These are phyloP conservation scores for Vaccinium vitisidaea DNA, from an alignment of 148 eudicot species.

Conservation along the genomic window DNA sequence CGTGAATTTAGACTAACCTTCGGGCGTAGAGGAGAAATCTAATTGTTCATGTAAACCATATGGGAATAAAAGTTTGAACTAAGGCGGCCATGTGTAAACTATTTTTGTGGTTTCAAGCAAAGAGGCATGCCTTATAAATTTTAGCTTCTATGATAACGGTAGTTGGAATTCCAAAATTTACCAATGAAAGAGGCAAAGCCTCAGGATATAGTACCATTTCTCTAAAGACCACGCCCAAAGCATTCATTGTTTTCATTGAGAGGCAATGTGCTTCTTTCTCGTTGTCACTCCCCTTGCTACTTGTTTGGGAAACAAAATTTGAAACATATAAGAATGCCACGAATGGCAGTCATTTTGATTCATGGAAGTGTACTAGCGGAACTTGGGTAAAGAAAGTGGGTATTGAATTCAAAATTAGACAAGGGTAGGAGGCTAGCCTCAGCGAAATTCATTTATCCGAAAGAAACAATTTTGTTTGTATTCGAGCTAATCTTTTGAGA, in stretches of 20 bases:
- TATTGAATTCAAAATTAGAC: neutral
- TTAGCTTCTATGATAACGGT: neutral
- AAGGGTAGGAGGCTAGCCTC: neutral
- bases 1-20: conserved; percentile 1
- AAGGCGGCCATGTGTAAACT: neutral
- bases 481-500: neutral
- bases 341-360: conserved; percentile 2
- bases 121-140: neutral
- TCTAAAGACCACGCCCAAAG: neutral
- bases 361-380: neutral
- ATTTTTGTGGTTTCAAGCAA: neutral
- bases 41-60: neutral
- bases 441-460: neutral
- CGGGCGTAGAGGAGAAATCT: neutral
- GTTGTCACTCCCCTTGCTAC: neutral
- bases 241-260: neutral
- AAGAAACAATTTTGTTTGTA: neutral
- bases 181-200: neutral
- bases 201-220: neutral
- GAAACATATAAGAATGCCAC: neutral
- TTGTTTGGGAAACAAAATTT: neutral
- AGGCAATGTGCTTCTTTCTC: neutral
- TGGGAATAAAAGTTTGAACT: neutral
- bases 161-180: neutral
- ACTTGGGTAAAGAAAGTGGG: neutral